Evolutionary conservation across 2,329 filamentous ascomycete genomes (phyloP).

Genomic region (Nannizziopsis arthrosporioides): DNA sequence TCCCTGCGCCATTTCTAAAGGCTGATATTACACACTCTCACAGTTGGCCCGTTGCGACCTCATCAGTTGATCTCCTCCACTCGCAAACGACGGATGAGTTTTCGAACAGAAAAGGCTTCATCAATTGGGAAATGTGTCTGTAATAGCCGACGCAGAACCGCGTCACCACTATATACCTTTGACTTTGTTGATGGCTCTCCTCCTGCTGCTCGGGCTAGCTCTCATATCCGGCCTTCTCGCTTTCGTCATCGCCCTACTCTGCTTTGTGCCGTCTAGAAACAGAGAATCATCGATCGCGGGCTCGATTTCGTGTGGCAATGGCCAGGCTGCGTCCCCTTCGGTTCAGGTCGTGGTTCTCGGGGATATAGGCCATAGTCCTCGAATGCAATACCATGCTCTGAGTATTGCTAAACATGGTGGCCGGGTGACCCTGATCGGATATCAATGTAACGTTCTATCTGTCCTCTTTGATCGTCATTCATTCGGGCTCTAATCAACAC

Average conservation of each 20-base stretch:
- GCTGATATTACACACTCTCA: no score
- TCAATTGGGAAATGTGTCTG: no score
- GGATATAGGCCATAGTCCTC: conserved; percentile 87
- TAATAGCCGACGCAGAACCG: no score
- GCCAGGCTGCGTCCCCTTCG: background rate
- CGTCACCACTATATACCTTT: no score
- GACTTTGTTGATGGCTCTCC: background rate
- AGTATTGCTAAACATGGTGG: conserved; percentile 77
- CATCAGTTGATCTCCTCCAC: no score
- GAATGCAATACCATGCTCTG: conserved; percentile 96
- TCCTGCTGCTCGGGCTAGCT: background rate
- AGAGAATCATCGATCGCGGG: background rate
- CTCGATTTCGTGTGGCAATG: background rate
- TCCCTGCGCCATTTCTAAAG: no score
- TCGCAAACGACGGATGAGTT: no score
- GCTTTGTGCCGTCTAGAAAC: background rate
- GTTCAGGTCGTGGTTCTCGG: conserved; percentile 67
- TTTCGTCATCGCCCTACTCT: background rate
- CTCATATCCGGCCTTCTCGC: background rate
- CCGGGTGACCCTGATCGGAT: conserved; percentile 75
- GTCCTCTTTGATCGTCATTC: background rate
- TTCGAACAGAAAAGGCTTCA: no score
- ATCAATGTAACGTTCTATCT: conserved; percentile 49
- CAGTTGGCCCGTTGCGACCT: no score
- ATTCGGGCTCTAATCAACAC: background rate